These are phyloP conservation scores for Debaryomycetaceae sp. DNA, from an alignment of 1,139 yeast genomes.

Conservation along the genomic window DNA sequence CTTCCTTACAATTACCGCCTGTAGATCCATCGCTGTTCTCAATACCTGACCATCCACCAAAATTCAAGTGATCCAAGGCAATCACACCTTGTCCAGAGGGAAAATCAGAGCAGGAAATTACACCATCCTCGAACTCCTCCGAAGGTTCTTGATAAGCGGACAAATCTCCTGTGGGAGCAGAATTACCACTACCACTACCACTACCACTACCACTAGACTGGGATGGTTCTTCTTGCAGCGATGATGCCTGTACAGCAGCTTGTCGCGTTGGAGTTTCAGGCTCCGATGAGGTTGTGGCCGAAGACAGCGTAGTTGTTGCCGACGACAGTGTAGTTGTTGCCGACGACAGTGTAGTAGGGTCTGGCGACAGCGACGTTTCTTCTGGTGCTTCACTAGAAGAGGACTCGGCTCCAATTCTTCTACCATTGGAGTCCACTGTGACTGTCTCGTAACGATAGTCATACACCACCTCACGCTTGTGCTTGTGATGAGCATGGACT, in stretches of 20 bases:
- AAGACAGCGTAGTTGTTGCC: conserved; percentile 8
- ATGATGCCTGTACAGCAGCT: not conserved
- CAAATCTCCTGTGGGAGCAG: conserved; percentile 52
- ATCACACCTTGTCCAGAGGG: conserved; percentile 76
- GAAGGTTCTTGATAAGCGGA: conserved; percentile 49
- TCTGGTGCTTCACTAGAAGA: conserved; percentile 9
- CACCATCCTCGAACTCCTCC: conserved; percentile 60
- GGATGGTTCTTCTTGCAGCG: conserved; percentile 6
- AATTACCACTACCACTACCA: conserved; percentile 10
- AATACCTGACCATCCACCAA: conserved; percentile 76
- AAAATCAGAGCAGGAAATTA: conserved; percentile 54
- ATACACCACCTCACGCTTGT: conserved; percentile 39
- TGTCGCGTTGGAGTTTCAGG: conserved; percentile 2
- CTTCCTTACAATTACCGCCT: conserved; percentile 66
- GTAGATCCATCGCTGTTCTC: conserved; percentile 63
- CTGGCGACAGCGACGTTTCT: conserved; percentile 8
- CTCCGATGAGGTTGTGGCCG: conserved; percentile 3
- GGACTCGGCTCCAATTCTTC: conserved; percentile 18
- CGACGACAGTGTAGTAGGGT: conserved; percentile 4
- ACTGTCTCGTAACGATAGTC: conserved; percentile 43
- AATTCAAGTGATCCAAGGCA: conserved; percentile 49
- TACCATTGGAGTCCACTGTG: conserved; percentile 38
- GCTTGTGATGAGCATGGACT: conserved; percentile 41
- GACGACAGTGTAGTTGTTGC: conserved; percentile 5
- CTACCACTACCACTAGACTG: not conserved